Base-by-base conservation (phyloP, 2,329 filamentous ascomycete species). In the Penicillium sp. region DNA sequence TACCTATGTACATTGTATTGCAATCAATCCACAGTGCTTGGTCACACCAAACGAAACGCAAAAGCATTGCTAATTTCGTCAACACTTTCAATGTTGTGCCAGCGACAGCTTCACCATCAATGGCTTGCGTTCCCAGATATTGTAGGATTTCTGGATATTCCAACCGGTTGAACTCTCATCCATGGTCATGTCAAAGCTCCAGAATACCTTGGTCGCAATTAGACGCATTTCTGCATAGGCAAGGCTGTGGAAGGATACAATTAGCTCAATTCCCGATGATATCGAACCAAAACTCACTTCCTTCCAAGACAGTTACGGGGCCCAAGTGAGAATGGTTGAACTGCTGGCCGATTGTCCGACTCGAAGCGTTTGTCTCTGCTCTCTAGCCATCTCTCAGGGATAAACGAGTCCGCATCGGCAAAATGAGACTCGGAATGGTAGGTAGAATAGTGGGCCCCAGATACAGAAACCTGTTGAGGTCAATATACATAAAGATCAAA, bases 201-300 rank as follows among this genome's bases (percentile, higher is more conserved):
- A 64, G 7, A 64, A 38, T 8, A 60, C 20, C 22, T 60, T 63
- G 8, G 62, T 53, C 13, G 64, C 50, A 43, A 71, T 68, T 8
- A 69, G 39, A 5, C 65, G 60, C 61, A 72, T 65, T 53, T 71
- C 69, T 4, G 60, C 68, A 60, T 76, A 76, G 2, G 72, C 71
- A 56, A 68, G 56, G 46, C 66, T 68, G 22, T 20, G 14, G 18
- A 53, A 10, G 11, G 34, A 14, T 40, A 38, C 31, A 57, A 29
- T 35, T 26, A 37, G 53, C 20, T 16, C 6, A 5, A 22, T 20
- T 8, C 18, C 20, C 5, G 10, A 24, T 69, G 29, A 39, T 65
- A 66, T n/a, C 13, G 13, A 43, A 18, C 1, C 14, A 37, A 34
- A 5, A 54, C 63, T 50, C 55, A 69, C 66, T 70, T 68, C 44